Percentiles rank a stretch among this genome's conserved stretches.
Conservation (phyloP, 495 filamentous ascomycete species). For the Lichina pygmaea region DNA sequence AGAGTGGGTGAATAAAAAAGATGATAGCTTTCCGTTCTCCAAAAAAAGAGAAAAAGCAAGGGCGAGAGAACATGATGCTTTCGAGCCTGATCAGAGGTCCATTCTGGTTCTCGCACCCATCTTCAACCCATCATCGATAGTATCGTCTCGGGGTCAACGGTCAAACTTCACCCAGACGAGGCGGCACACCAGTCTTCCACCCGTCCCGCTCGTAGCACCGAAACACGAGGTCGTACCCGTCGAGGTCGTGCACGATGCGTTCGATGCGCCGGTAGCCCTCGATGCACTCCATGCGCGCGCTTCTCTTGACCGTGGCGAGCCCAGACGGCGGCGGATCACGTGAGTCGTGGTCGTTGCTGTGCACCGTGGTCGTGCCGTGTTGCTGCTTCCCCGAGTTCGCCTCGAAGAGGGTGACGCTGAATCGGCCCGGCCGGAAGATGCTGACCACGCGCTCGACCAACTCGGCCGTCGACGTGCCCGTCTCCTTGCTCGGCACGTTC, state of each 20-base stretch:
- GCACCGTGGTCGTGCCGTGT: neutral
- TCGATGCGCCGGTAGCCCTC: constrained; percentile 76
- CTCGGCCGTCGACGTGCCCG: constrained; percentile 65
- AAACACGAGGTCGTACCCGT: constrained; percentile 94
- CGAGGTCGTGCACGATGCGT: constrained; percentile 87
- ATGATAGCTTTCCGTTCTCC: too few species aligned
- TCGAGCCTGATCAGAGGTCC: too few species aligned
- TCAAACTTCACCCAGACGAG: constrained; percentile 31
- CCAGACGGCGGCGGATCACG: constrained; percentile 7
- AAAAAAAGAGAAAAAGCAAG: too few species aligned
- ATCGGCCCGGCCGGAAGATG: constrained; percentile 90
- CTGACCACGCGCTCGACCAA: constrained; percentile 78
- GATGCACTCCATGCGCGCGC: constrained; percentile 52
- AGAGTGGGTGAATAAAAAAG: too few species aligned
- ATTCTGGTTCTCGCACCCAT: too few species aligned
- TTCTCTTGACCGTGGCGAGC: constrained; percentile 21
- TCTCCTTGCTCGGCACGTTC: constrained; percentile 80
- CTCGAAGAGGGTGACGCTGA: constrained; percentile 94
- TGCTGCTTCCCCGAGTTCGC: constrained; percentile 30
- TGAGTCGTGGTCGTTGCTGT: constrained; percentile 11
- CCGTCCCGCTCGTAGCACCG: constrained; percentile 83
- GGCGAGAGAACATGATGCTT: too few species aligned
- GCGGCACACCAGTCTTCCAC: constrained; percentile 53
- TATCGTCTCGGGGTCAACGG: too few species aligned
- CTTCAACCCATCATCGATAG: too few species aligned